Evolutionary conservation across 768 basidiomycete genomes (phyloP), one percentile per base, ranked within the genome.

Genomic region (Lentinula sp.): DNA sequence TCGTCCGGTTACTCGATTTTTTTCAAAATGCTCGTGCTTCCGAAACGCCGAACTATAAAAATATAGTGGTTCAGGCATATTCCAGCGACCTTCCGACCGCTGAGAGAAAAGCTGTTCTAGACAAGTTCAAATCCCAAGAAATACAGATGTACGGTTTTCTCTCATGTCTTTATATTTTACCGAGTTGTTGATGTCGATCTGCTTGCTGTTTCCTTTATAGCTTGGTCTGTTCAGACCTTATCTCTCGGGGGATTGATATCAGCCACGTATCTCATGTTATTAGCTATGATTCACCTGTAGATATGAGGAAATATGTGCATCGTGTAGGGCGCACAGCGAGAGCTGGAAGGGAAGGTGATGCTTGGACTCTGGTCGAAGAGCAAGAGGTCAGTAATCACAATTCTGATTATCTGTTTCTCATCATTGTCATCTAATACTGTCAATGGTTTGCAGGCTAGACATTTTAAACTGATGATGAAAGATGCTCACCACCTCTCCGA

Each of bases 231-330:
- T 98, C 96, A 2, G 97, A 98, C 74, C 79, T 99, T 9, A 91
- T 98, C 61, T 92, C 96, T 2, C 87, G 97, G 61, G 97, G 97
- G 10, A 94, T 98, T 62, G 96, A 98, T 68, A 91, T 99, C 61
- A 90, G 87, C 61, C 86, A 93, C 64, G 93, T 98, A 37, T 84
- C 87, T 2, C 91, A 97, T 72, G 96, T 99, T 35, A 84, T 99
- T 51, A 95, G 89, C 68, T 98, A 99, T 71, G 97, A 99, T 70
- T 87, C 85, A 2, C 95, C 97, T 8, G 82, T 97, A n/a, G 97
- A 98, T 71, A 95, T 98, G 85, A 84, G 93, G 55, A 98, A 98
- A 72, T 99, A 99, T 69, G 92, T 99, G 10, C 97, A 99, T 72
- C 88, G 97, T 57, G 96, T 95, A 8, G 97, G 97, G 20, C 82